A percentile compares a stretch with the other conserved stretches of the same genome.
Evolutionary conservation across 2,329 filamentous ascomycete genomes (phyloP).

Genomic region (Claviceps maximensis): DNA sequence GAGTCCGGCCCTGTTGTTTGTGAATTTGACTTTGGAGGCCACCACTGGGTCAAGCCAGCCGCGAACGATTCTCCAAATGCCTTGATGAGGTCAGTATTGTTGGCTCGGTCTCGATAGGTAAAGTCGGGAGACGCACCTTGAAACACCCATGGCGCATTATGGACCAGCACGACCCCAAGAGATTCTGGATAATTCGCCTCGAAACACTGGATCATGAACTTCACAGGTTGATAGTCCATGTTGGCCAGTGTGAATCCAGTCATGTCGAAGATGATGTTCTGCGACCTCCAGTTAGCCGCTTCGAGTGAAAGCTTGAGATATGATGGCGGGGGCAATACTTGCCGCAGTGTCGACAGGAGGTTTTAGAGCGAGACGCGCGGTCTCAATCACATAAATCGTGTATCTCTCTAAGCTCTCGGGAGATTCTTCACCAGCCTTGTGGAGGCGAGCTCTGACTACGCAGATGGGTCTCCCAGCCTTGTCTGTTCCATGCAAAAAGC

Average conservation of each 20-base stretch:
- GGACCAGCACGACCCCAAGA: conserved; percentile 77
- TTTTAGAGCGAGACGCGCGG: conserved; percentile 68
- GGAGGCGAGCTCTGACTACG: conserved; percentile 68
- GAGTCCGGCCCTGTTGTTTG: conserved; percentile 67
- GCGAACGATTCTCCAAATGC: conserved; percentile 91
- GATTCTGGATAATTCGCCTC: conserved; percentile 97
- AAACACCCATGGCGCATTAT: conserved; percentile 96
- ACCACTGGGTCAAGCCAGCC: conserved; percentile 97
- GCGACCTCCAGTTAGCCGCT: neutral
- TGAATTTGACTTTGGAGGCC: conserved; percentile 87
- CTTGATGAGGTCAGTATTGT: conserved; percentile 24
- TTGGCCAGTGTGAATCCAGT: conserved; percentile 86
- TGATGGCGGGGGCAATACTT: conserved; percentile 29
- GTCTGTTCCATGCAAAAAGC: conserved; percentile 78
- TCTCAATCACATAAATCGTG: conserved; percentile 91
- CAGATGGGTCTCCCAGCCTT: conserved; percentile 78
- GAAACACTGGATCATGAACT: conserved; percentile 99
- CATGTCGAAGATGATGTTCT: conserved; percentile 95
- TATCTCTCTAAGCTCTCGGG: conserved; percentile 74
- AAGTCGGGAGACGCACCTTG: conserved; percentile 46
- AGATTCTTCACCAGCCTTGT: conserved; percentile 69
- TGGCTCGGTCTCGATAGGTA: neutral
- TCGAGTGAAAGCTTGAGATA: too few relatives aligned
- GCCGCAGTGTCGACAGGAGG: conserved; percentile 84
- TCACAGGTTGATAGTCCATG: conserved; percentile 96